A percentile compares a stretch with the other conserved stretches of the same genome.
Conservation (phyloP, 169 alveolate genomes). For the Neospora caninum region DNA sequence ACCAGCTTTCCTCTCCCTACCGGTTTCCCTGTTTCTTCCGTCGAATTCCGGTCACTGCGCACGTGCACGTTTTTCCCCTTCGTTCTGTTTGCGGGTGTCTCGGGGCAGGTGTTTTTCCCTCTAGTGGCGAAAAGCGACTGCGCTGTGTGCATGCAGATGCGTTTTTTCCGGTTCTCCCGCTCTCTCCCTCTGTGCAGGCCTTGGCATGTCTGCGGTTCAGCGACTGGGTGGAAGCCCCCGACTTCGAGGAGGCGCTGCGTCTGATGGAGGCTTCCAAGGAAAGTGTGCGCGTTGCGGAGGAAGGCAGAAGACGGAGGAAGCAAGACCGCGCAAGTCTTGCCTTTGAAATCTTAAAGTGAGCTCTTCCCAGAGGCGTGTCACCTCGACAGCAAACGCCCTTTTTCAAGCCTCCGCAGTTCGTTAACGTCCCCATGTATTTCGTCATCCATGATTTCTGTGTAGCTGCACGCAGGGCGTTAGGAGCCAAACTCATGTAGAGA, state of each 20-base stretch:
- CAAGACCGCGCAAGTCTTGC: not conserved
- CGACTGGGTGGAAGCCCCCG: constrained; percentile 13
- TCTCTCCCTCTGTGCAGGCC: not conserved
- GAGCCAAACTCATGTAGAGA: too few relatives aligned
- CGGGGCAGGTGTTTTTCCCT: not conserved
- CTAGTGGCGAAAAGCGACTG: not conserved
- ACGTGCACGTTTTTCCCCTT: too few relatives aligned
- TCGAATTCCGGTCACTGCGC: too few relatives aligned
- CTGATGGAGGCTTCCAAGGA: constrained; percentile 45
- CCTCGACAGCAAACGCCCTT: not conserved
- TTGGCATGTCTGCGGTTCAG: constrained; percentile 47
- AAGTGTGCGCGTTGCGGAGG: constrained; percentile 21
- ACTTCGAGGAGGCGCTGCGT: constrained; percentile 56
- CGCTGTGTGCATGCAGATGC: not conserved
- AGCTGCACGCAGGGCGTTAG: too few relatives aligned
- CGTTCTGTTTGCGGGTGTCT: not conserved
- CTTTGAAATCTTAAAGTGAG: constrained; percentile 27
- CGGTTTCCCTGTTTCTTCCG: too few relatives aligned
- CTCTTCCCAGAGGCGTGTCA: not conserved
- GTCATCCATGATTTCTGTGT: too few relatives aligned
- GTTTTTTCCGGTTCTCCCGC: not conserved
- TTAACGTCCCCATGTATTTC: too few relatives aligned
- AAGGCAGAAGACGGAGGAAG: not conserved
- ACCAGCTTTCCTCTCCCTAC: too few relatives aligned
- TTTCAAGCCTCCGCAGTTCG: too few relatives aligned